A percentile compares a stretch with the other conserved stretches of the same genome.
phyloP scores from a whole-genome alignment of 352 stramenopile species.

The Phytophthora multivora region DNA sequence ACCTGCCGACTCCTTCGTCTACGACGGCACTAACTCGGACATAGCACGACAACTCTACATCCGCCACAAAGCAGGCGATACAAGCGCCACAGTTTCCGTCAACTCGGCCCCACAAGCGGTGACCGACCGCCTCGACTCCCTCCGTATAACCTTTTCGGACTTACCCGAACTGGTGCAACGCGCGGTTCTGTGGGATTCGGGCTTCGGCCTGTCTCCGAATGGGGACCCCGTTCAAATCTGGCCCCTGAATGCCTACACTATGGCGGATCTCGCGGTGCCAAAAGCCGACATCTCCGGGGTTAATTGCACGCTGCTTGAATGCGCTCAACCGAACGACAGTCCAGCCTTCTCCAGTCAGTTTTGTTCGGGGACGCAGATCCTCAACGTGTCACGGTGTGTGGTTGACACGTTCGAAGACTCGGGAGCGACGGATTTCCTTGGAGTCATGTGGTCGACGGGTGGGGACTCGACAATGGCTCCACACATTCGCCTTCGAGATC shows the following conservation, averaged over 20 bases:
- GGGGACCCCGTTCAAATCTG: conserved; percentile 30
- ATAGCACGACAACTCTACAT: conserved; percentile 42
- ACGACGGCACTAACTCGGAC: conserved; percentile 44
- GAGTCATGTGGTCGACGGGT: conserved; percentile 36
- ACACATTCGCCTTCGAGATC: conserved; percentile 30
- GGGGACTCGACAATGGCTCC: conserved; percentile 21
- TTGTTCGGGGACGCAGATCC: conserved; percentile 43
- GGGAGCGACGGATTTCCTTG: conserved; percentile 5
- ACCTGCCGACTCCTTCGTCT: conserved; percentile 18
- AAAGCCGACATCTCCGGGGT: conserved; percentile 13
- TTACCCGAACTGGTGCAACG: conserved; percentile 40
- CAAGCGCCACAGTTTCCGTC: conserved; percentile 4
- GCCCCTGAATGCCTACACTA: conserved; percentile 26
- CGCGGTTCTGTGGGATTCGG: conserved; percentile 44
- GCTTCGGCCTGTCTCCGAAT: conserved; percentile 26
- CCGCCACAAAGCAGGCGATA: conserved; percentile 23
- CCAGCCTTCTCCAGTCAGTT: conserved; percentile 23
- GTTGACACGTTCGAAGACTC: conserved; percentile 27
- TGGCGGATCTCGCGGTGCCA: conserved; percentile 32
- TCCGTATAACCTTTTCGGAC: conserved; percentile 17
- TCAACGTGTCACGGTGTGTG: conserved; percentile 37
- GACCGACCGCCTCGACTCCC: conserved; percentile 8
- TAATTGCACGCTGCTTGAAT: conserved; percentile 32
- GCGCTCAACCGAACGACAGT: conserved; percentile 25
- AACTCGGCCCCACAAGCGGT: conserved; percentile 23